Evolutionary conservation across 2,329 filamentous ascomycete species (phyloP), one percentile per base, ranked within the genome.

Genomic region (Ramularia collo-cygni): DNA sequence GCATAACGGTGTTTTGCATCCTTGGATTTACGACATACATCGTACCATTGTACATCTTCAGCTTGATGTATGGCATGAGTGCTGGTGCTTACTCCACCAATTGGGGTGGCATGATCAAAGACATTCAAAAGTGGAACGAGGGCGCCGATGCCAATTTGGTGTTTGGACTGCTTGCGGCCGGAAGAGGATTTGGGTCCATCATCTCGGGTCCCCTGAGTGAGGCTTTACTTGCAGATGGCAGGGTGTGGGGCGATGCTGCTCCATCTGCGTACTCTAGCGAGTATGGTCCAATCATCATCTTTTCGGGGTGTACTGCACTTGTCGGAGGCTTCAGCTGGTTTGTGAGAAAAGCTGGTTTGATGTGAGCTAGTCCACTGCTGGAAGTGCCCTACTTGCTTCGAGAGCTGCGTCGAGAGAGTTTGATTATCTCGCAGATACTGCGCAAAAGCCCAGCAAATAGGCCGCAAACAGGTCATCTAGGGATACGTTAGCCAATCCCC

Each of bases 181-280:
- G 71, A 0, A 66, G 69, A 36, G 72, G 72, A 1, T 61, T 75
- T 16, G 72, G 71, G 3, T 71, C 70, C 50, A 57, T 76, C 9
- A 64, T 68, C n/a, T 66, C 63, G 44, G 72, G 73, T 3, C 72
- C 73, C 0, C 55, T 75, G 15, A 73, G 69, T 30, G 70, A 72
- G 49, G 60, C 58, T 5, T 50, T 71, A 19, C 42, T 71, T 12
- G 53, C 54, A 18, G 54, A 54, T 28, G 57, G 60, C 35, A 54
- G 34, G 9, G 18, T n/a, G 2, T 46, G 38, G 34, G n/a, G 35
- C 7, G 36, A 36, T 12, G 12, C 15, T 36, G 61, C 60, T 15
- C 52, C 43, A 3, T 54, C 62, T 30, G 64, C 61, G 0, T 69
- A 67, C 46, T 64, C 62, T 1, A 65, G 60, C 28, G 61, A 58